phyloP scores from a whole-genome alignment of 257 asterid species.

The Thymus mandschuricus region DNA sequence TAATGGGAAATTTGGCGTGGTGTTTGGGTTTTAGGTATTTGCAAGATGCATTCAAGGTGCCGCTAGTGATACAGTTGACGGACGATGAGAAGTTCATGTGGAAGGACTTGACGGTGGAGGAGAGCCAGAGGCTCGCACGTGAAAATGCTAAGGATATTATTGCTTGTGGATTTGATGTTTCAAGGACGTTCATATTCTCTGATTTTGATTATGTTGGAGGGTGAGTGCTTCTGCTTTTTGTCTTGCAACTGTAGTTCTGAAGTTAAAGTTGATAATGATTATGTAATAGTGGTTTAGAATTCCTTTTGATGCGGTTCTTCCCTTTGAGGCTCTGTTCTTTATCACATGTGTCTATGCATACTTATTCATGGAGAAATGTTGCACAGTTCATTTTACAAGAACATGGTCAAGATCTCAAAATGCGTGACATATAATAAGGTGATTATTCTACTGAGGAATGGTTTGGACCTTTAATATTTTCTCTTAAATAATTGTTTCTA shows the following conservation, averaged over 20 bases:
- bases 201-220: slow-evolving; percentile 96
- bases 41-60: slow-evolving; percentile 97
- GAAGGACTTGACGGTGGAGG: slow-evolving; percentile 91
- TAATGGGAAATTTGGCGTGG: neutral
- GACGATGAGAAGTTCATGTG: slow-evolving; percentile 99
- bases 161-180: slow-evolving; percentile 93
- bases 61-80: slow-evolving; percentile 88
- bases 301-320: neutral
- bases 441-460: slow-evolving; percentile 4
- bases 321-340: slow-evolving; percentile 1
- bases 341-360: slow-evolving; percentile 8
- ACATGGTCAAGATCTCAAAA: slow-evolving; percentile 80
- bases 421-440: slow-evolving; percentile 97
- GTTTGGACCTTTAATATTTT: too few species aligned
- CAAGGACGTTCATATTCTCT: slow-evolving; percentile 89
- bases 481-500: too few species aligned
- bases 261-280: neutral
- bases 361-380: slow-evolving; percentile 13
- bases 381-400: slow-evolving; percentile 84
- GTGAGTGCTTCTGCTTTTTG: slow-evolving; percentile 45
- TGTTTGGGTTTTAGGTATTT: slow-evolving; percentile 56
- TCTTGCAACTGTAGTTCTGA: neutral
- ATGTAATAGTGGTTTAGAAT: too few species aligned
- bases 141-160: slow-evolving; percentile 99
- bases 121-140: slow-evolving; percentile 91